These are phyloP conservation scores for Xylaria palmicola DNA, from an alignment of 495 filamentous ascomycete species.

Conservation along the genomic window DNA sequence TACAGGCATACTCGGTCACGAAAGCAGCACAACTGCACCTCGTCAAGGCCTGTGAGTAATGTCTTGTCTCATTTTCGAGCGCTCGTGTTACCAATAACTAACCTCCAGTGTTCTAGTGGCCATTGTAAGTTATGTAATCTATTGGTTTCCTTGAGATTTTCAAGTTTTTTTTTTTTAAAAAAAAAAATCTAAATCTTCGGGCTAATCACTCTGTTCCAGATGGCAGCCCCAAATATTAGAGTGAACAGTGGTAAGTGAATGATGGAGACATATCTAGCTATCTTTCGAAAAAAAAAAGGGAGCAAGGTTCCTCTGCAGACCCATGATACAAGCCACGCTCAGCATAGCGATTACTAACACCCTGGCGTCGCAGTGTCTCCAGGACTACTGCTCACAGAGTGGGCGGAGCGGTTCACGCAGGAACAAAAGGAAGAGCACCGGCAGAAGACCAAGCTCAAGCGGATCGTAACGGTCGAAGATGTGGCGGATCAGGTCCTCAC, in stretches of 20 bases:
- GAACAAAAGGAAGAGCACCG: conserved; percentile 41
- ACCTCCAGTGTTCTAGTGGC: too few species aligned
- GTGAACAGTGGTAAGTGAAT: conserved; percentile 41
- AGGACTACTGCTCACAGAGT: conserved; percentile 35
- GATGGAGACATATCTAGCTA: too few species aligned
- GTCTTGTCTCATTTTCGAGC: too few species aligned
- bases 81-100: too few species aligned
- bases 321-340: not conserved
- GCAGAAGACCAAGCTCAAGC: conserved; percentile 50
- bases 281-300: not conserved
- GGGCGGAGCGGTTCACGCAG: conserved; percentile 50
- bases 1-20: conserved; percentile 47
- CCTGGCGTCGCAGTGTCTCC: not conserved
- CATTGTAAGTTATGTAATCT: conserved; percentile 12
- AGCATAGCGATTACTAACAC: not conserved
- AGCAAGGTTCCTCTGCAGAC: too few species aligned
- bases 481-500: conserved; percentile 47
- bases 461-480: conserved; percentile 52
- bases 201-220: conserved; percentile 13
- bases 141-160: not conserved
- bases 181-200: too few species aligned
- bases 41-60: conserved; percentile 44
- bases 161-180: too few species aligned
- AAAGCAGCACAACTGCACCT: conserved; percentile 61
- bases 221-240: conserved; percentile 51